Base-by-base conservation (phyloP, 2,329 filamentous ascomycete species). In the Furcasterigmium furcatum region DNA sequence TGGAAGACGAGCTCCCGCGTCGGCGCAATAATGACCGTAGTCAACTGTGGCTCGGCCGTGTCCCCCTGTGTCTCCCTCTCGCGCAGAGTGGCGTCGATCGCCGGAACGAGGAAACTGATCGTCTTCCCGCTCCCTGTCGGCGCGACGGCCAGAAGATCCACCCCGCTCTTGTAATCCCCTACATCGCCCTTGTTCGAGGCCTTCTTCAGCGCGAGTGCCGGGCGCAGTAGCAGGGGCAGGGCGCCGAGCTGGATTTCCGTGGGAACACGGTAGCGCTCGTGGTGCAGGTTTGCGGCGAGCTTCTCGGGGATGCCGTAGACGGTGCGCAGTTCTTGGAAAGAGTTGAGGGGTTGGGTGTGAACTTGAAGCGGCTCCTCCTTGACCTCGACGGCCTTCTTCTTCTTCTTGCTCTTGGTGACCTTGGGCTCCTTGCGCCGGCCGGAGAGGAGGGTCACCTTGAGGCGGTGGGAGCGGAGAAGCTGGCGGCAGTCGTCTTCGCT, bases 71-170 rank as follows among this genome's bases (percentile, higher is more conserved):
- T 67, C 32, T 73, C 67, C 35, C 77, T 68, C 44, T 78, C 68
- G 49, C 77, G 73, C 54, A 88, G 72, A 35, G 95, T 83, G 38
- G 80, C 78, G 59, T 95, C 86, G 55, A 99, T 83, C 4, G 91
- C 77, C 0, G 92, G 91, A 35, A 99, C 87, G 57, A 97, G 67
- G 58, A 96, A 99, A 16, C 91, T 90, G 52, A 99, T 73, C 0
- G 94, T 99, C 73, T 99, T 99, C 38, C 94, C 94, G 63, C 92
- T 97, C 20, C 94, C 94, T 0, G 94, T 99, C 2, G 94, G 94
- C 4, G 94, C 94, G 36, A 97, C 84, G 0, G 89, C 88, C 51
- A 99, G 67, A 32, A 99, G 81, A 70, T 99, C 85, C 5, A 92
- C 72, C 12, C 64, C 65, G 41, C 55, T 51, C 7, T 53, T 52